phyloP scores from a whole-genome alignment of 2,329 filamentous ascomycete genomes.

The Leptoxyphium fumago region DNA sequence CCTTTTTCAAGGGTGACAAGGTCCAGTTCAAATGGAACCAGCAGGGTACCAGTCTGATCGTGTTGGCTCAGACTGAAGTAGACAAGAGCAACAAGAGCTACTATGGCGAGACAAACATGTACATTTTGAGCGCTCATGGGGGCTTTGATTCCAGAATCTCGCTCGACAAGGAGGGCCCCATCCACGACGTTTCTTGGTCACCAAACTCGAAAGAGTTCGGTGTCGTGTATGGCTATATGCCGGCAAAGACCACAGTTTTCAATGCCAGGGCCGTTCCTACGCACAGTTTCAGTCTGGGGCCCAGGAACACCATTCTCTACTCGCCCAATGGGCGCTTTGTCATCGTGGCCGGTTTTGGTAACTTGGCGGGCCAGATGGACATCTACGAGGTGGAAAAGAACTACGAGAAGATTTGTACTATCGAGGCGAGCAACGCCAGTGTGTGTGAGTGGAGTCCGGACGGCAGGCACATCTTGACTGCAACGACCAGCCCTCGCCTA shows the following conservation, averaged over 20 bases:
- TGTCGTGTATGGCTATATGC: conserved; percentile 96
- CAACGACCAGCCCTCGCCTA: conserved; percentile 89
- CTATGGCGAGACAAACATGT: conserved; percentile 95
- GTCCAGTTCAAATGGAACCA: conserved; percentile 98
- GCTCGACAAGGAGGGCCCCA: conserved; percentile 86
- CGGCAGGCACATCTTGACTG: conserved; percentile 87
- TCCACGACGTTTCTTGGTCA: conserved; percentile 97
- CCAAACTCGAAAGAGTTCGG: conserved; percentile 96
- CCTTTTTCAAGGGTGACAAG: conserved; percentile 98
- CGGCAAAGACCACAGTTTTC: conserved; percentile 97
- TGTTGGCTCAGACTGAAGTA: conserved; percentile 92
- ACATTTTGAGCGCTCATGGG: conserved; percentile 81
- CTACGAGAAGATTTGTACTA: conserved; percentile 80
- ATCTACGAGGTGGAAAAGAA: conserved; percentile 94
- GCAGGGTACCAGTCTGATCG: conserved; percentile 77
- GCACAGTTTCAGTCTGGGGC: conserved; percentile 73
- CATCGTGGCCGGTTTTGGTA: conserved; percentile 89
- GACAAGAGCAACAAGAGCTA: conserved; percentile 99
- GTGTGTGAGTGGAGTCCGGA: conserved; percentile 97
- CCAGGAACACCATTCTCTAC: conserved; percentile 89
- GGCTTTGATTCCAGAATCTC: conserved; percentile 77
- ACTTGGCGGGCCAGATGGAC: conserved; percentile 93
- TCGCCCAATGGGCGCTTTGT: conserved; percentile 89
- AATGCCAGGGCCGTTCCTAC: conserved; percentile 71
- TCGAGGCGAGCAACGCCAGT: conserved; percentile 89